A percentile compares a stretch with the other conserved stretches of the same genome.
Conservation (phyloP, 495 filamentous ascomycete genomes). For the Trichoderma parareesei region DNA sequence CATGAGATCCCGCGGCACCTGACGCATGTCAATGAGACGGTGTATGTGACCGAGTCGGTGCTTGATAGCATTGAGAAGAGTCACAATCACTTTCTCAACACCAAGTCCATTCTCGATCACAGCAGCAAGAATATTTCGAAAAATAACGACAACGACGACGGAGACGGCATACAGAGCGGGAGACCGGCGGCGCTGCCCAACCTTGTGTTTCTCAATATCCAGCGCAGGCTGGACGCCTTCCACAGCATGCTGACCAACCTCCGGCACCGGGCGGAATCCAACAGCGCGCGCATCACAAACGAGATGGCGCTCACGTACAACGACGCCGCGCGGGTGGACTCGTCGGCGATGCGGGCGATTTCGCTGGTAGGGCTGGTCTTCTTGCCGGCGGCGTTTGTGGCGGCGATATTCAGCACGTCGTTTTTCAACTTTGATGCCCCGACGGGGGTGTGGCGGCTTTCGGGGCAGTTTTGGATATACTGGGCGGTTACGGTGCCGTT, state of each 20-base stretch:
- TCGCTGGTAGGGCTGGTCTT: conserved; percentile 27
- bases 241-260: conserved; percentile 32
- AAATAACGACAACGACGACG: background rate
- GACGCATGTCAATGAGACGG: conserved; percentile 38
- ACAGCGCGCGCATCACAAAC: conserved; percentile 24
- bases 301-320: conserved; percentile 12
- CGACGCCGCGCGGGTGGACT: background rate
- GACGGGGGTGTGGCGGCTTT: conserved; percentile 19
- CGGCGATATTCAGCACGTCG: conserved; percentile 24
- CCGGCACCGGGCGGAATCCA: conserved; percentile 30
- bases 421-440: conserved; percentile 22
- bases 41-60: conserved; percentile 32
- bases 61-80: conserved; percentile 28
- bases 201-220: conserved; percentile 9
- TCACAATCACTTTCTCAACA: conserved; percentile 17
- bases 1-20: conserved; percentile 43
- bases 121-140: background rate
- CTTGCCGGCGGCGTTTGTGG: conserved; percentile 28
- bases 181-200: background rate
- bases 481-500: conserved; percentile 24
- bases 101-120: background rate
- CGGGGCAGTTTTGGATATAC: conserved; percentile 28
- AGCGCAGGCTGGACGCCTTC: conserved; percentile 24
- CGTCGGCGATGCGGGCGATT: conserved; percentile 26
- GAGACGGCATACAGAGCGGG: too few species aligned